Evolutionary conservation across 495 filamentous ascomycete genomes (phyloP).

Genomic region (Xylaria flabelliformis): DNA sequence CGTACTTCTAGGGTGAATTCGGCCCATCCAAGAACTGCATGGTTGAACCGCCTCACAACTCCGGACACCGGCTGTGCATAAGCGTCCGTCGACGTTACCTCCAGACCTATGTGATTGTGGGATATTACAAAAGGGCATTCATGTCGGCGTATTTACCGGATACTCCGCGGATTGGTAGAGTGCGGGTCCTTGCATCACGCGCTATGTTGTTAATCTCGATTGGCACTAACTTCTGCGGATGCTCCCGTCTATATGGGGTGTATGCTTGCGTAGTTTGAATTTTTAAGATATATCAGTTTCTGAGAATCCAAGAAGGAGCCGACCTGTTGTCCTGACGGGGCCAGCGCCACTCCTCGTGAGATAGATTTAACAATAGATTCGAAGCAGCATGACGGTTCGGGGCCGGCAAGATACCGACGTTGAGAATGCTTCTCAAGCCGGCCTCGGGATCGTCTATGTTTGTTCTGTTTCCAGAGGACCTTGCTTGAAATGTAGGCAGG

Average conservation of each 20-base stretch:
- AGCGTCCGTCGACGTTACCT: background rate
- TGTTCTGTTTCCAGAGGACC: too few species aligned
- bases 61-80: slow-evolving; percentile 8
- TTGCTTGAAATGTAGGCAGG: background rate
- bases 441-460: background rate
- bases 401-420: background rate
- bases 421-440: background rate
- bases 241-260: background rate
- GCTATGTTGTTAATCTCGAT: background rate
- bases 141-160: background rate
- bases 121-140: background rate
- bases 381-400: background rate
- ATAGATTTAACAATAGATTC: background rate
- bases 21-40: background rate
- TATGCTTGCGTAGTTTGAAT: background rate
- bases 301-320: background rate
- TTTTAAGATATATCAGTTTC: background rate
- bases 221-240: background rate
- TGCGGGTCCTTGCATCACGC: background rate
- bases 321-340: background rate
- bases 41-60: background rate
- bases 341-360: too few species aligned
- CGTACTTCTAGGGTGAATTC: background rate
- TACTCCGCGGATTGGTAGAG: background rate
- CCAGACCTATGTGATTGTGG: background rate